Percentiles rank a stretch among this genome's conserved stretches.
Conservation (phyloP, 2,329 filamentous ascomycete species). For the Orbilia javanica region DNA sequence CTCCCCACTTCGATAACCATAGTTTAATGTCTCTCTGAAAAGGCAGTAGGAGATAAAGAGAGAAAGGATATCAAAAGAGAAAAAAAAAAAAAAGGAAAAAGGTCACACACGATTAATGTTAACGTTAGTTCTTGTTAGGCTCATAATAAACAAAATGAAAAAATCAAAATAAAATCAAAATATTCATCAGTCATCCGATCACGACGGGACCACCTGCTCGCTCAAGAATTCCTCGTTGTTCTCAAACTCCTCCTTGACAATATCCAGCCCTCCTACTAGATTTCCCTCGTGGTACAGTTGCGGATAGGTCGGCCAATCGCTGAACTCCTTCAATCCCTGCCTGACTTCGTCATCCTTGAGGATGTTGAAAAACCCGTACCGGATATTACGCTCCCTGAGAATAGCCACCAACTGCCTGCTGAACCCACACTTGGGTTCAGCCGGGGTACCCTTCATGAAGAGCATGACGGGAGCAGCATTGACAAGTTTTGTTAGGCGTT, state of each 20-base stretch:
- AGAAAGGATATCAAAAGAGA: background rate
- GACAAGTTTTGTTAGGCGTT: conserved; percentile 83
- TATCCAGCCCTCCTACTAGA: conserved; percentile 92
- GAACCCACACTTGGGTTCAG: conserved; percentile 89
- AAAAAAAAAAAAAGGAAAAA: background rate
- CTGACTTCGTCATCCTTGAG: conserved; percentile 96
- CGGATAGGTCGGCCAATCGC: conserved; percentile 98
- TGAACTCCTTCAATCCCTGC: conserved; percentile 94
- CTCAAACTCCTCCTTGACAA: conserved; percentile 94
- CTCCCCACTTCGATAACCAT: background rate
- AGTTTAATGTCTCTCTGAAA: background rate
- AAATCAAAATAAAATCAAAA: background rate
- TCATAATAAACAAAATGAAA: background rate
- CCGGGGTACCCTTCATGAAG: conserved; percentile 98
- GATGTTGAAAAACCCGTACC: conserved; percentile 99
- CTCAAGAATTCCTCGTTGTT: conserved; percentile 86
- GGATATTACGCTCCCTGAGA: conserved; percentile 87
- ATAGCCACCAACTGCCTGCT: conserved; percentile 88
- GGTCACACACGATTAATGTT: conserved; percentile 15
- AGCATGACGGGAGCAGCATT: conserved; percentile 98
- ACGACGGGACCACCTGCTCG: conserved; percentile 70
- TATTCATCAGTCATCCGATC: conserved; percentile 13
- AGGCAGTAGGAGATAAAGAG: background rate
- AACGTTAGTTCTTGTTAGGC: background rate
- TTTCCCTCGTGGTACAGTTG: conserved; percentile 94